Base-by-base conservation (phyloP, 75 land plant genomes). In the Picea glauca region DNA sequence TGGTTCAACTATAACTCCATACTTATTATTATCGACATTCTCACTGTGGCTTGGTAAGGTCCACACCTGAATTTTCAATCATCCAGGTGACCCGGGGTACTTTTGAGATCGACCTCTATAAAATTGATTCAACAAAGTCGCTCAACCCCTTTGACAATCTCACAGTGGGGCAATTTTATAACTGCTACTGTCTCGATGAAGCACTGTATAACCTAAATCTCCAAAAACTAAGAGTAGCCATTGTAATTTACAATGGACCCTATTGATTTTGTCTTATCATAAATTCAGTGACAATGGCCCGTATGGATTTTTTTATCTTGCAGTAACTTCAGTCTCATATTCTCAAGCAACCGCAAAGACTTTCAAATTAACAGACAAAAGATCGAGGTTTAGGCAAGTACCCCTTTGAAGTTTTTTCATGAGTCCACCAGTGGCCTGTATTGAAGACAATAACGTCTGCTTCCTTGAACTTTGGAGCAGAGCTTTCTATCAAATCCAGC, bases 381-480 rank as follows among this genome's bases (percentile, higher is more conserved):
- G 26, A 0, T 11, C 20, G 58, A 14, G 76, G 18, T 17, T 46
- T 18, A 61, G 74, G 38, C 4, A 80, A 82, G 77, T 84, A 98
- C 99, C 96, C 94, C 73, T 74, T 74, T 1, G 91, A 80, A 21
- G 92, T 98, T 77, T 95, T 95, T 74, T 89, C 91, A 80, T 93
- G 91, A 78, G 93, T 93, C 99, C 99, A 98, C 98, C 99, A 98
- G 76, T 98, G 99, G 13, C 98, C 98, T 6, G 94, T 90, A 63
- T 98, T 98, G 88, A 95, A 98, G 64, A 98, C 82, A 58, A 98
- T 57, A n/a, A 95, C 75, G 72, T 95, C 88, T 0, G 99, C 98
- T 33, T 81, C 75, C 75, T 83, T 90, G 72, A 89, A 94, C 20
- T 83, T 85, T 15, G 66, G 60, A 17, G 90, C 59, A 35, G 86